phyloP scores from a whole-genome alignment of 129 eudicot species.

The Flaveria linearis region DNA sequence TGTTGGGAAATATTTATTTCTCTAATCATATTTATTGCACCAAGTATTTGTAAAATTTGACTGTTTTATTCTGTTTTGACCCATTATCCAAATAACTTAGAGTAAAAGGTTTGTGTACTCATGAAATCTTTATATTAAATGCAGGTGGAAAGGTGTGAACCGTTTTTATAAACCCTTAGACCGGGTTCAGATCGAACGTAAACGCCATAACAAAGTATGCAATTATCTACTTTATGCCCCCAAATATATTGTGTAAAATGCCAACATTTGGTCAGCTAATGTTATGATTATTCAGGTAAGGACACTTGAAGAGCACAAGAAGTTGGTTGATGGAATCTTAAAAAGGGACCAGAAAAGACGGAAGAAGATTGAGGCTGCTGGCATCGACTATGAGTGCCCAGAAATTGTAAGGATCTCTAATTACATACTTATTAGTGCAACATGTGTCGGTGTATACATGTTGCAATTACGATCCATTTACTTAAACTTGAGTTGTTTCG shows the following conservation, averaged over 20 bases:
- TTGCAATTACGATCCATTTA: neutral
- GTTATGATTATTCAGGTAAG: slow-evolving; percentile 53
- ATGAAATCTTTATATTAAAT: neutral
- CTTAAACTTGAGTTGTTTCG: neutral
- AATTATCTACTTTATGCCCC: neutral
- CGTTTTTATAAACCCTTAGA: slow-evolving; percentile 63
- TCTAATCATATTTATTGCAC: neutral
- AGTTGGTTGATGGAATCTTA: slow-evolving; percentile 63
- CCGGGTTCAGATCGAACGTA: slow-evolving; percentile 73
- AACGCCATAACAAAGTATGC: slow-evolving; percentile 70
- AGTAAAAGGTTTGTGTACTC: neutral
- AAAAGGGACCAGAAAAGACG: slow-evolving; percentile 67
- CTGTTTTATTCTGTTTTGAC: neutral
- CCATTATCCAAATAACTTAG: neutral
- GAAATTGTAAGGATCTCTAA: slow-evolving; percentile 56
- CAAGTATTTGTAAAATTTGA: too few relatives aligned
- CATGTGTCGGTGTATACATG: neutral
- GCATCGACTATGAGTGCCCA: slow-evolving; percentile 80
- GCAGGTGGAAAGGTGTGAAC: slow-evolving; percentile 88
- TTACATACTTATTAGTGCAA: neutral
- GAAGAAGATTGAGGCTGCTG: slow-evolving; percentile 83
- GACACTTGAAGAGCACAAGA: slow-evolving; percentile 71
- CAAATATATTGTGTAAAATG: neutral
- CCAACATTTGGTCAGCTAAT: neutral
- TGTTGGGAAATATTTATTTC: neutral